Conservation (phyloP, 192 early-diverging fungal species). For the Thamnidium elegans region DNA sequence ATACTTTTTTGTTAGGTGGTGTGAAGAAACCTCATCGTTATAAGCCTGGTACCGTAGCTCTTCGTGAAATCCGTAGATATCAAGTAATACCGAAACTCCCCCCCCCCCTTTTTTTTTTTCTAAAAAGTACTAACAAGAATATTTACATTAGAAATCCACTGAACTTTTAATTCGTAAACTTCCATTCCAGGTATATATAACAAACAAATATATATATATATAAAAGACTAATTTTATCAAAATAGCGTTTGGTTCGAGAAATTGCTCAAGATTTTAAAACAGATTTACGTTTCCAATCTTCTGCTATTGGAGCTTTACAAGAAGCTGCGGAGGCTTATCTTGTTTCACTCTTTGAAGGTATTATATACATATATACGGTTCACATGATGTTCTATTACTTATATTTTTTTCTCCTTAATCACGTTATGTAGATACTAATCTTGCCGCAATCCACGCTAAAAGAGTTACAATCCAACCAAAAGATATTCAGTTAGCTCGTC, state of each 20-base stretch:
- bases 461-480: conserved; percentile 99
- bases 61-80: conserved; percentile 91
- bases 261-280: conserved; percentile 99
- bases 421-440: conserved; percentile 91
- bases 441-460: conserved; percentile 97
- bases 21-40: conserved; percentile 93
- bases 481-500: conserved; percentile 97
- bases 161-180: conserved; percentile 92
- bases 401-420: background rate
- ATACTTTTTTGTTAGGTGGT: conserved; percentile 49
- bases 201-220: conserved; percentile 6
- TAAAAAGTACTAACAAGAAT: background rate
- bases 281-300: conserved; percentile 98
- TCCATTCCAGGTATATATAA: conserved; percentile 69
- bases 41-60: conserved; percentile 84
- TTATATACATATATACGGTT: background rate
- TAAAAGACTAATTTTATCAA: background rate
- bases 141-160: conserved; percentile 79
- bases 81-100: conserved; percentile 42
- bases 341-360: conserved; percentile 60
- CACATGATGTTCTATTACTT: background rate
- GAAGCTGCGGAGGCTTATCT: conserved; percentile 97
- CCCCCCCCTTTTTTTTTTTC: conserved; percentile 3
- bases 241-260: conserved; percentile 89
- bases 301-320: conserved; percentile 98